Evolutionary conservation across 2,329 filamentous ascomycete genomes (phyloP), one percentile per base, ranked within the genome.

Genomic region (Phialophora verrucosa): DNA sequence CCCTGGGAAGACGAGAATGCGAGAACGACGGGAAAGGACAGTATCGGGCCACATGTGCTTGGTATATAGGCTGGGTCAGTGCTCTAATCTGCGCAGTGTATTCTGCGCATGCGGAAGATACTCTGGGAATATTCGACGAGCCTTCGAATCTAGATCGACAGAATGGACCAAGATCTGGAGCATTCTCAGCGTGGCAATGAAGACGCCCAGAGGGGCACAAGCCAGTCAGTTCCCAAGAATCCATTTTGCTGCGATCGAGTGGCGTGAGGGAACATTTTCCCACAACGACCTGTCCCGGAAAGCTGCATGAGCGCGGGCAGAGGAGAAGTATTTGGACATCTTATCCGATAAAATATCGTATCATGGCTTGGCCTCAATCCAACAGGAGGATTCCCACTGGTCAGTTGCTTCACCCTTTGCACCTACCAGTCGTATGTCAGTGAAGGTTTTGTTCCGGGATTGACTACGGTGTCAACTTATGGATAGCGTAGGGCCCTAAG

Each of bases 11-110:
- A 32, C 11, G 12, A 35, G 57, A 31, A 20, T 2, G 20, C 23
- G 23, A 32, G 27, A 32, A 23, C 17, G 1, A 44, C 38, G 38
- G 5, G 23, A 29, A 4, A 56, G 31, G 31, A 44, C 17, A 17
- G 53, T 51, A 29, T 56, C n/a, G 17, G 14, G 51, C 51, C 51
- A 32, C 2, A 23, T 12, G 47, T 20, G 35, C 38, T 27, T 14
- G 60, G 31, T 56, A 38, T 63, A 55, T 54, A 61, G 29, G 17
- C 7, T 5, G 14, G 38, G 38, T n/a, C 14, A 44, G 38, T 44
- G 17, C 17, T n/a, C 38, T 20, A 2, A 3, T 44, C 17, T 7
- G 38, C 38, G 38, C 14, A 4, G 38, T 8, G 17, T 7, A 8
- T 44, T 44, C 38, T 17, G 38, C 14, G 17, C 38, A 44, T n/a